phyloP scores from a whole-genome alignment of 140 eudicot genomes.

The Anethum foeniculum region DNA sequence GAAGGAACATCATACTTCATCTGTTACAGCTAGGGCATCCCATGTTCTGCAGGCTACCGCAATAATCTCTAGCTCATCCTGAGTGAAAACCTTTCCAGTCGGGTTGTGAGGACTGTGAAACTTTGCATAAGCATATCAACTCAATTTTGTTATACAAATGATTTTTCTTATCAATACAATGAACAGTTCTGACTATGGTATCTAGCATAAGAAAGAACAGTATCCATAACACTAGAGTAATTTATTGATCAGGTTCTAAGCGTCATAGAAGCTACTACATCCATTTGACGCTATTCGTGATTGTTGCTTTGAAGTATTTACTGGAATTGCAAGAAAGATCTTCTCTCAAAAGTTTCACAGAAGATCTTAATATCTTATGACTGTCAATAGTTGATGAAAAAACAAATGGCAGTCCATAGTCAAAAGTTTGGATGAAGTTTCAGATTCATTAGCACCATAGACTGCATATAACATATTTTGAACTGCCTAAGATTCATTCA shows the following conservation, averaged over 20 bases:
- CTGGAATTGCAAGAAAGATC: not conserved
- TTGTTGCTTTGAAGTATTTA: not conserved
- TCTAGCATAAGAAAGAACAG: not conserved
- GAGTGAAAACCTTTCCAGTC: constrained; percentile 83
- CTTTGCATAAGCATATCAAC: constrained; percentile 23
- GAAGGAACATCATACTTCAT: constrained; percentile 59
- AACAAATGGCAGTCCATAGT: not conserved
- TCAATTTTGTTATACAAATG: constrained; percentile 11
- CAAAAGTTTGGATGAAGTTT: not conserved
- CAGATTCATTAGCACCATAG: not conserved
- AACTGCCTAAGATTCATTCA: not conserved
- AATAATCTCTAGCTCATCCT: constrained; percentile 73
- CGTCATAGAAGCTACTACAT: not conserved
- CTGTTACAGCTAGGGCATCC: constrained; percentile 82
- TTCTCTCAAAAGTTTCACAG: not conserved
- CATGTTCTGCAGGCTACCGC: constrained; percentile 71
- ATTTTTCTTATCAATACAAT: not conserved
- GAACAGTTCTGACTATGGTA: not conserved
- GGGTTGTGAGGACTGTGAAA: constrained; percentile 97
- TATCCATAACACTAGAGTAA: not conserved
- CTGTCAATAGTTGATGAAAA: not conserved
- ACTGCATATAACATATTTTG: too few relatives aligned
- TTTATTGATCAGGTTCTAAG: not conserved
- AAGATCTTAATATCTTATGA: not conserved
- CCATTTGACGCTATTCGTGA: not conserved